Conservation (phyloP, 768 basidiomycete species). For the Hericium alpestre region DNA sequence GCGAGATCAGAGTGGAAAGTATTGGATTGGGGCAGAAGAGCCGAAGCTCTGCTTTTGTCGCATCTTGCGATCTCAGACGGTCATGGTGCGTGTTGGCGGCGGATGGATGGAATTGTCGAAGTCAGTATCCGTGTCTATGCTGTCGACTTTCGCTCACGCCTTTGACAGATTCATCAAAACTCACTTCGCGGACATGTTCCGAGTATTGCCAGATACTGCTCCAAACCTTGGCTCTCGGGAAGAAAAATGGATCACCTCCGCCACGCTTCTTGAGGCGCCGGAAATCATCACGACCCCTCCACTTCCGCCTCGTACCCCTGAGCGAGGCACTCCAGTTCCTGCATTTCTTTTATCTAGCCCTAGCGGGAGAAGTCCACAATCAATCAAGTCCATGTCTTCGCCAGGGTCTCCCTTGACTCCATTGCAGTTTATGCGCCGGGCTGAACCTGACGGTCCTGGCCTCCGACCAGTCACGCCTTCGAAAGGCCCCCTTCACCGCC, state of each 20-base stretch:
- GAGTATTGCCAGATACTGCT: conserved; percentile 55
- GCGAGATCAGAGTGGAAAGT: conserved; percentile 89
- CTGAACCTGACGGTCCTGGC: conserved; percentile 44
- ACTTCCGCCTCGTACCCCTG: conserved; percentile 52
- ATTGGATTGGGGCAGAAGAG: conserved; percentile 92
- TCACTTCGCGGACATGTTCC: conserved; percentile 78
- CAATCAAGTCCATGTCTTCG: conserved; percentile 41
- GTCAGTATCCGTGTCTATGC: conserved; percentile 32
- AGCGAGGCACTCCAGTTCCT: conserved; percentile 51
- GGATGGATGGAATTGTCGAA: conserved; percentile 89
- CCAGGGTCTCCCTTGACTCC: conserved; percentile 70
- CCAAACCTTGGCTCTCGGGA: conserved; percentile 35
- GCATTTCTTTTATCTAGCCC: conserved; percentile 53
- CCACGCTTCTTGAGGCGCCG: conserved; percentile 52
- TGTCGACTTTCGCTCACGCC: neutral
- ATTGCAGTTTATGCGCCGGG: conserved; percentile 77
- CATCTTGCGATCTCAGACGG: conserved; percentile 81
- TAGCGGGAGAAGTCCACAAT: conserved; percentile 33
- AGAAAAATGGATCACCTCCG: conserved; percentile 79
- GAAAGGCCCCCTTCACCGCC: conserved; percentile 21
- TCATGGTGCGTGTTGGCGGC: conserved; percentile 94
- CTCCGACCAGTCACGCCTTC: conserved; percentile 59
- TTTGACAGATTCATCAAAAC: conserved; percentile 55
- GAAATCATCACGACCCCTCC: conserved; percentile 29
- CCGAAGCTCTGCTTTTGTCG: conserved; percentile 86